Conservation (phyloP, 306 rosid species). For the Mimosa pudica region DNA sequence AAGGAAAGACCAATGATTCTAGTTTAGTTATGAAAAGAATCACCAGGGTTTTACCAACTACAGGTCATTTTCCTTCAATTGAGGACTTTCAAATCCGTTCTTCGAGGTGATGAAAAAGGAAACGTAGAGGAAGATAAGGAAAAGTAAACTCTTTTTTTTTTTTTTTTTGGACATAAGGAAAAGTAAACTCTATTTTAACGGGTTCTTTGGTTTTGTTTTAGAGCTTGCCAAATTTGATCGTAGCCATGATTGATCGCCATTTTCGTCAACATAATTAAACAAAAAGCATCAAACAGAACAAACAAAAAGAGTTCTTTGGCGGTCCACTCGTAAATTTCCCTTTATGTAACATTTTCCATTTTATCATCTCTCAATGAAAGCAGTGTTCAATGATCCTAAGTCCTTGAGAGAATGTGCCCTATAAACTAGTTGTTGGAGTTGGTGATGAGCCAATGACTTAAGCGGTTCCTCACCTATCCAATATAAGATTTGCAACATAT, state of each 20-base stretch:
- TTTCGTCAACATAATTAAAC: neutral
- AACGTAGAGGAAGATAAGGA: neutral
- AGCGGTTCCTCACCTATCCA: too few species aligned
- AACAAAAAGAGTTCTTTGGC: neutral
- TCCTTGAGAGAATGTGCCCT: too few species aligned
- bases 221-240: neutral
- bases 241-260: neutral
- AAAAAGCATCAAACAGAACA: neutral
- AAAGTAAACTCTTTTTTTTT: constrained; percentile 16
- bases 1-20: neutral
- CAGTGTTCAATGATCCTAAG: too few species aligned
- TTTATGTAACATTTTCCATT: too few species aligned
- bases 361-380: too few species aligned
- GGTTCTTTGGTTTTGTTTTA: neutral
- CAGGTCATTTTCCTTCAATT: neutral
- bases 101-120: neutral
- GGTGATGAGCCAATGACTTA: too few species aligned
- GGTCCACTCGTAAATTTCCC: too few species aligned
- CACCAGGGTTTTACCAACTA: neutral
- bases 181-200: constrained; percentile 5
- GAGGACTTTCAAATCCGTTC: neutral
- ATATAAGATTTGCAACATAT: too few species aligned
- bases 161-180: too few species aligned
- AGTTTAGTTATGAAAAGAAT: neutral
- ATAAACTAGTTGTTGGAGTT: too few species aligned